These are phyloP conservation scores for Agrostemma githago DNA, from an alignment of 148 eudicot species.

Conservation along the genomic window DNA sequence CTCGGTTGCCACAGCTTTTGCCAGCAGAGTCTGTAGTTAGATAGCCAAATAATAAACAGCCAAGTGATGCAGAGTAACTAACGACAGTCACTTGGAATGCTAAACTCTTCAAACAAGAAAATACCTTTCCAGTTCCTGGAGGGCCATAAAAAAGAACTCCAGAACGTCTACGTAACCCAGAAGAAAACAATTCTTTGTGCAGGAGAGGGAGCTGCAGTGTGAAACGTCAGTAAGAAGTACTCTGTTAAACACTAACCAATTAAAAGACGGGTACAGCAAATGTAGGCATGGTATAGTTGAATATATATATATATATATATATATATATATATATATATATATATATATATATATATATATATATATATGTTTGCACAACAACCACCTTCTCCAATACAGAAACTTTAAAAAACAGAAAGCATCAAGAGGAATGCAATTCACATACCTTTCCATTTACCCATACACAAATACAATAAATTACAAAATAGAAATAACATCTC, in stretches of 20 bases:
- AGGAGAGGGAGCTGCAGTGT: slow-evolving; percentile 73
- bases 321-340: slow-evolving; percentile 9
- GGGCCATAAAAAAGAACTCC: slow-evolving; percentile 99
- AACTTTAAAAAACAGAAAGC: background rate
- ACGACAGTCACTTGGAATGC: slow-evolving; percentile 1
- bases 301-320: slow-evolving; percentile 9
- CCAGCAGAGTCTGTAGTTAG: slow-evolving; percentile 71
- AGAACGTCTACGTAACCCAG: slow-evolving; percentile 95
- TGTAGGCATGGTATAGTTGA: background rate
- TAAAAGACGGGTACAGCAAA: slow-evolving; percentile 7
- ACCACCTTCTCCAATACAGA: slow-evolving; percentile 4
- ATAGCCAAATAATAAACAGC: slow-evolving; percentile 12
- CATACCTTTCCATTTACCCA: background rate
- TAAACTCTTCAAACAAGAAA: slow-evolving; percentile 14
- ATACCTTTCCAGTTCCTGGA: slow-evolving; percentile 97
- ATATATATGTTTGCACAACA: background rate
- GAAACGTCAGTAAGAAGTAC: slow-evolving; percentile 6
- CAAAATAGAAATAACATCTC: background rate
- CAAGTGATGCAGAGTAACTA: slow-evolving; percentile 10
- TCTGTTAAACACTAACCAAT: slow-evolving; percentile 1
- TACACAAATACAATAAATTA: background rate
- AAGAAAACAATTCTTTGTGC: slow-evolving; percentile 94
- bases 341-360: slow-evolving; percentile 9
- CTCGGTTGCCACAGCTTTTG: slow-evolving; percentile 99
- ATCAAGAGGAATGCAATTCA: background rate